These are phyloP conservation scores for Perilla frutescens DNA, from an alignment of 257 asterid genomes.

Conservation along the genomic window DNA sequence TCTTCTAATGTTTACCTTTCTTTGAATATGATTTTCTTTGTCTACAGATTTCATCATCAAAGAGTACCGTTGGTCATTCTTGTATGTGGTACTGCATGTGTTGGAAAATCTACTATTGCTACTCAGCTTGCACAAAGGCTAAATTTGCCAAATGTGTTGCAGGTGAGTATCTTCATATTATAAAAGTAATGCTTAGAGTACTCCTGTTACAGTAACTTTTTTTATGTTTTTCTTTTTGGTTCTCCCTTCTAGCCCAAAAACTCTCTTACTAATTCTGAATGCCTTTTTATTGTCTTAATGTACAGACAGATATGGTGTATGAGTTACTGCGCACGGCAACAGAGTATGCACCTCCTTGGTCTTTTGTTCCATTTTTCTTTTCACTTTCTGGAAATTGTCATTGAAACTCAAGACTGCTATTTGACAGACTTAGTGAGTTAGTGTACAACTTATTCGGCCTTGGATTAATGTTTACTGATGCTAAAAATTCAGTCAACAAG, in stretches of 20 bases:
- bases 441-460: conserved; percentile 29
- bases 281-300: conserved; percentile 35
- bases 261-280: conserved; percentile 36
- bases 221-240: background rate
- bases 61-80: conserved; percentile 98
- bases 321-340: conserved; percentile 97
- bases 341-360: conserved; percentile 66
- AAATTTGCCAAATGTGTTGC: conserved; percentile 95
- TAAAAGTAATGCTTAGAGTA: conserved; percentile 19
- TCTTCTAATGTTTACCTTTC: conserved; percentile 24
- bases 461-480: conserved; percentile 22
- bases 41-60: conserved; percentile 89
- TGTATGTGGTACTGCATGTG: conserved; percentile 99
- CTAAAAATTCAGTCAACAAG: background rate
- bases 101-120: conserved; percentile 97
- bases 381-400: conserved; percentile 15
- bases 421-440: conserved; percentile 19
- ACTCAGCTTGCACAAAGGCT: conserved; percentile 99
- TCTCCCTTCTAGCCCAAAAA: background rate
- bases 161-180: conserved; percentile 52
- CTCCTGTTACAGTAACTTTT: background rate
- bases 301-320: conserved; percentile 98
- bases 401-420: background rate
- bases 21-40: conserved; percentile 32
- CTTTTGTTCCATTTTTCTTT: conserved; percentile 21